Evolutionary conservation across 129 eudicot species (phyloP).

Genomic region (Helianthus tuberosus): DNA sequence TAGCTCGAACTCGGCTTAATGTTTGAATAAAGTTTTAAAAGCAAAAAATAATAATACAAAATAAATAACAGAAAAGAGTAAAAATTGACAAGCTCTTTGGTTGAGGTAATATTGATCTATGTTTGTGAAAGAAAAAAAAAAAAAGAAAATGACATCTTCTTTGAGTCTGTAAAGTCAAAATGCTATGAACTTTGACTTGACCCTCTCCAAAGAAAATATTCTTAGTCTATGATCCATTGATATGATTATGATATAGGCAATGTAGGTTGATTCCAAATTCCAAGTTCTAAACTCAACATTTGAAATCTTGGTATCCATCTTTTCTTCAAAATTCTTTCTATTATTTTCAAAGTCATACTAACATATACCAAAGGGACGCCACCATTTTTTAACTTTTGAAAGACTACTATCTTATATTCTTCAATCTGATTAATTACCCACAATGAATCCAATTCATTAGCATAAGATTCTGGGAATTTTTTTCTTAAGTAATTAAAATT

Average conservation of each 20-base stretch:
- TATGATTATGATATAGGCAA: conserved; percentile 36
- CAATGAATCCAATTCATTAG: conserved; percentile 11
- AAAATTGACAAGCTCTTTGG: background rate
- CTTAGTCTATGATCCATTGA: conserved; percentile 33
- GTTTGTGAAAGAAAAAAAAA: background rate
- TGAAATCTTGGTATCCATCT: conserved; percentile 31
- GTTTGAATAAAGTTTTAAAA: background rate
- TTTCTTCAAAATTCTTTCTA: conserved; percentile 33
- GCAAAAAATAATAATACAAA: background rate
- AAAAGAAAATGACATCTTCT: conserved; percentile 24
- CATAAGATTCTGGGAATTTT: background rate
- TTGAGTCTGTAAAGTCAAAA: conserved; percentile 25
- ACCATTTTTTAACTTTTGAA: conserved; percentile 29
- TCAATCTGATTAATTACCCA: conserved; percentile 4
- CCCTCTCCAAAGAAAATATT: conserved; percentile 35
- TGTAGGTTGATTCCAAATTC: conserved; percentile 38
- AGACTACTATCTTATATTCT: conserved; percentile 28
- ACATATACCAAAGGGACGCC: conserved; percentile 37
- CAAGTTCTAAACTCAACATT: conserved; percentile 18
- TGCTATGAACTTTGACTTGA: conserved; percentile 26
- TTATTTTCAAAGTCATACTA: conserved; percentile 40
- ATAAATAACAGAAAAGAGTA: background rate
- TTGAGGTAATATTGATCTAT: conserved; percentile 7
- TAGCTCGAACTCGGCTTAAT: background rate
- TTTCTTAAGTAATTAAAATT: background rate